A percentile compares a stretch with the other conserved stretches of the same genome.
phyloP scores from a whole-genome alignment of 2,329 filamentous ascomycete genomes.

The Fusarium cyanostomum region DNA sequence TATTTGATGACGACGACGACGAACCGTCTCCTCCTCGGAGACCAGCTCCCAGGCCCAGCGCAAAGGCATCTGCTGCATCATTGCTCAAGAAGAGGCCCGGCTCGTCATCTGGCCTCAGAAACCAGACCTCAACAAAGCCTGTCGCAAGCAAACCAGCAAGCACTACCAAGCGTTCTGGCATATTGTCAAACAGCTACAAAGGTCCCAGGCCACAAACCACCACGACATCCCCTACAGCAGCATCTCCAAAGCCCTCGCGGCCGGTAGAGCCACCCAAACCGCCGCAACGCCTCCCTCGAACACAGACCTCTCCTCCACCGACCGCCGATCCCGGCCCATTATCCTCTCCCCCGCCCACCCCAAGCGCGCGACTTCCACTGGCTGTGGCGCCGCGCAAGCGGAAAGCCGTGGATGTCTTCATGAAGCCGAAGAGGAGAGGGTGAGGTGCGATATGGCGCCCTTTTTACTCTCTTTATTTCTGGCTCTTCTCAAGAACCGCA shows the following conservation, averaged over 20 bases:
- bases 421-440: conserved; percentile 54
- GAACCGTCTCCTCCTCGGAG: conserved; percentile 18
- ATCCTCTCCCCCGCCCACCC: conserved; percentile 33
- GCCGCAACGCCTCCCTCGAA: conserved; percentile 27
- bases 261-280: conserved; percentile 17
- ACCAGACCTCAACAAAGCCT: no score
- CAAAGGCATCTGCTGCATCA: conserved; percentile 24
- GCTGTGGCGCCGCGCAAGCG: conserved; percentile 50
- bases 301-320: conserved; percentile 35
- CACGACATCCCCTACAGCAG: conserved; percentile 8
- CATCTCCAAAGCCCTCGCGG: conserved; percentile 10
- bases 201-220: conserved; percentile 29
- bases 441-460: not conserved
- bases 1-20: conserved; percentile 37
- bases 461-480: not conserved
- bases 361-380: conserved; percentile 11
- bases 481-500: not conserved
- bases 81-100: conserved; percentile 34
- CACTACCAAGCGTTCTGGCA: conserved; percentile 33
- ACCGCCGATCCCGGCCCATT: conserved; percentile 13
- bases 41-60: conserved; percentile 13
- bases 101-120: conserved; percentile 6
- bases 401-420: conserved; percentile 60
- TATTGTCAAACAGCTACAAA: conserved; percentile 44
- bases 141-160: not conserved